phyloP scores from a whole-genome alignment of 768 basidiomycete genomes.

The Termitomyces sp. region DNA sequence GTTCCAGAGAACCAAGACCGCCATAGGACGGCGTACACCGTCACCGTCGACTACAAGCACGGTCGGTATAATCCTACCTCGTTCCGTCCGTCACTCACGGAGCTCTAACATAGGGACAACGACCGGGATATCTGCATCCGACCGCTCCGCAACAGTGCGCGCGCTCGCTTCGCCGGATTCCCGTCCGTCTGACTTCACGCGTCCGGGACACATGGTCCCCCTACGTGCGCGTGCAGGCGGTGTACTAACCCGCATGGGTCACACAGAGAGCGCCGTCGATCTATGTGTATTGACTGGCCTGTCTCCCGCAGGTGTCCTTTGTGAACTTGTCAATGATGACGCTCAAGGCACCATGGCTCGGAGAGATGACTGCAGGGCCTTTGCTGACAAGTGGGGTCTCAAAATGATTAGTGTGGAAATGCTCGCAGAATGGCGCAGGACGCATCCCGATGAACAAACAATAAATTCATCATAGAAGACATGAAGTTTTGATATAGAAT shows the following conservation, averaged over 20 bases:
- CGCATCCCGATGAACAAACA: slow-evolving; percentile 20
- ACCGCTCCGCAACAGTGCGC: slow-evolving; percentile 84
- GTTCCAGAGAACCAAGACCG: slow-evolving; percentile 86
- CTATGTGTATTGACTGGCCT: slow-evolving; percentile 75
- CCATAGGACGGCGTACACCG: slow-evolving; percentile 91
- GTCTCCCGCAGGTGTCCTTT: slow-evolving; percentile 77
- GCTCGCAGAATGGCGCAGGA: slow-evolving; percentile 52
- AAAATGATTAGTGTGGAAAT: slow-evolving; percentile 95
- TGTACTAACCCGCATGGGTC: slow-evolving; percentile 82
- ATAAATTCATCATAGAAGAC: background rate
- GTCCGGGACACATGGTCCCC: slow-evolving; percentile 96
- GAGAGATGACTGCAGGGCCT: slow-evolving; percentile 86
- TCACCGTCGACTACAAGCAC: slow-evolving; percentile 91
- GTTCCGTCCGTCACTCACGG: slow-evolving; percentile 6
- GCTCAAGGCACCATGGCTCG: slow-evolving; percentile 89
- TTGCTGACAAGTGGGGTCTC: slow-evolving; percentile 86
- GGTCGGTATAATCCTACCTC: slow-evolving; percentile 44
- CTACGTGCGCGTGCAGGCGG: slow-evolving; percentile 85
- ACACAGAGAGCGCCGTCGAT: slow-evolving; percentile 91
- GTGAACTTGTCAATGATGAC: slow-evolving; percentile 95
- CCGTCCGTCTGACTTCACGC: slow-evolving; percentile 69
- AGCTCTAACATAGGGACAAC: slow-evolving; percentile 60
- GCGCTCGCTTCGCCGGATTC: slow-evolving; percentile 66
- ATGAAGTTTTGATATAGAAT: background rate
- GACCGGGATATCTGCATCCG: slow-evolving; percentile 96